phyloP scores from a whole-genome alignment of 306 rosid genomes.

The Citrullus amarus region DNA sequence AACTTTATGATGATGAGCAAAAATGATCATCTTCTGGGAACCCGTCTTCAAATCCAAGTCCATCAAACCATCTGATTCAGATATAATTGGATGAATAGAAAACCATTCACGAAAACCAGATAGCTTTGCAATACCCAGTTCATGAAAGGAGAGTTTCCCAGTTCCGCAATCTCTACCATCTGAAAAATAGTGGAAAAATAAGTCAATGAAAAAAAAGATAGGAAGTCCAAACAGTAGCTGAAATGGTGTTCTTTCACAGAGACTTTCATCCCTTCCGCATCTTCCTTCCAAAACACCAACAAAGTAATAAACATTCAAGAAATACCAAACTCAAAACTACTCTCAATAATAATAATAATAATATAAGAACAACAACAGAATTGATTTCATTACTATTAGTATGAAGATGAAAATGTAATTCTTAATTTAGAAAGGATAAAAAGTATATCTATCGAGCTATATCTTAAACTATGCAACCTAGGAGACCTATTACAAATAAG shows the following conservation, averaged over 20 bases:
- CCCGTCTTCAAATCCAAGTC: slow-evolving; percentile 25
- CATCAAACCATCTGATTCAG: slow-evolving; percentile 34
- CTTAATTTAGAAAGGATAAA: too few relatives aligned
- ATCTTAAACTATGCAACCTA: too few relatives aligned
- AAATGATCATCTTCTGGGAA: slow-evolving; percentile 74
- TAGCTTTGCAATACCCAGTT: slow-evolving; percentile 83
- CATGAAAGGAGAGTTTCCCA: slow-evolving; percentile 63
- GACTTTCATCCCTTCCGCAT: not conserved
- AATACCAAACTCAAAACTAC: not conserved
- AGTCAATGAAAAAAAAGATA: not conserved
- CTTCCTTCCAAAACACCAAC: not conserved
- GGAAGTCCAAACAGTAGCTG: not conserved
- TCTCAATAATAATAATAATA: not conserved
- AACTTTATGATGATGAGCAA: slow-evolving; percentile 91
- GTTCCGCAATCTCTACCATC: slow-evolving; percentile 15
- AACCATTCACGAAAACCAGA: slow-evolving; percentile 88
- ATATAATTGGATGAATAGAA: slow-evolving; percentile 66
- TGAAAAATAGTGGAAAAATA: slow-evolving; percentile 12
- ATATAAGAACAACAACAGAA: not conserved
- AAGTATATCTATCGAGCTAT: too few relatives aligned
- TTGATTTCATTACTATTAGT: not conserved
- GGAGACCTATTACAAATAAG: too few relatives aligned
- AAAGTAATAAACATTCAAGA: not conserved
- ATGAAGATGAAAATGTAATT: not conserved
- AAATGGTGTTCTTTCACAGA: not conserved